Conservation (phyloP, 345 rosid genomes). For the Salix brachista region DNA sequence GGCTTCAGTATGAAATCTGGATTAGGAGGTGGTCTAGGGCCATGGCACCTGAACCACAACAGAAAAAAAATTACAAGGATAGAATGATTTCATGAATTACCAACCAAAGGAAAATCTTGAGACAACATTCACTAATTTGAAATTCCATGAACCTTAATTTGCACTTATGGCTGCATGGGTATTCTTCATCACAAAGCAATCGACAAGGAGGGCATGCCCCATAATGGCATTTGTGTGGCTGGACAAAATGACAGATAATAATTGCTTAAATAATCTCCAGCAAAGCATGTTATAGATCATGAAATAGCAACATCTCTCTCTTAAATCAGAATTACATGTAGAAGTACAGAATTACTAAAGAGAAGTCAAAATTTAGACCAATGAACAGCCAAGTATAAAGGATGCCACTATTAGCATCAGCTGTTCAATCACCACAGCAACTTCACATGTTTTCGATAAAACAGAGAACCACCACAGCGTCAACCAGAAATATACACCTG, state of each 20-base stretch:
- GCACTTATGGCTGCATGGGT: conserved; percentile 81
- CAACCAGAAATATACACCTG: conserved; percentile 6
- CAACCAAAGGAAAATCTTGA: not conserved
- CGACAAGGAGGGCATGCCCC: conserved; percentile 86
- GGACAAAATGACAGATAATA: conserved; percentile 25
- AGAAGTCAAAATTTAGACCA: not conserved
- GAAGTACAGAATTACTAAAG: not conserved
- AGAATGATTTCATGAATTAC: conserved; percentile 2
- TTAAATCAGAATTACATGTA: not conserved
- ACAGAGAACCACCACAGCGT: not conserved
- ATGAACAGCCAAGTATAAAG: not conserved
- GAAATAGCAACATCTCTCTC: not conserved
- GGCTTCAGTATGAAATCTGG: conserved; percentile 75
- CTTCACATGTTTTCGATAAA: not conserved
- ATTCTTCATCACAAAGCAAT: conserved; percentile 76
- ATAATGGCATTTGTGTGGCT: conserved; percentile 91
- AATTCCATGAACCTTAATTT: conserved; percentile 52
- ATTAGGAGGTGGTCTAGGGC: conserved; percentile 80
- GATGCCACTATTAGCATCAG: not conserved
- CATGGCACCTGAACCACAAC: conserved; percentile 69
- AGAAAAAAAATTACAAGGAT: not conserved
- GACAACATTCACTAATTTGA: not conserved
- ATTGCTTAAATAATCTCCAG: conserved; percentile 2
- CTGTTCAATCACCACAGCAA: not conserved
- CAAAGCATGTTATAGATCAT: conserved; percentile 4